Percentiles rank a stretch among this genome's conserved stretches.
Conservation (phyloP, 345 rosid species). For the Eucalyptus decipiens region DNA sequence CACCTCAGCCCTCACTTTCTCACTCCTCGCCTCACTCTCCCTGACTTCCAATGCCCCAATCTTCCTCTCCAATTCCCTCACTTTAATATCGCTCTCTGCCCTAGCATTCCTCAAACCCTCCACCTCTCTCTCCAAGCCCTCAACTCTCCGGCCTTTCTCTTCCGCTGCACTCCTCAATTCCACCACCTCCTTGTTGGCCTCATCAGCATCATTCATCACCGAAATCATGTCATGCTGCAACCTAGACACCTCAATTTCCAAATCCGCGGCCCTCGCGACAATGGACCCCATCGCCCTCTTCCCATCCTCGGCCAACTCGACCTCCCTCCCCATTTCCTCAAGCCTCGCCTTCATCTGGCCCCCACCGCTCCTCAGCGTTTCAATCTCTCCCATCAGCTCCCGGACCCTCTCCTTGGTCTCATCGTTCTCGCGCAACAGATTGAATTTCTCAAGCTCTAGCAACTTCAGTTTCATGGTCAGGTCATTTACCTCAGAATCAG, state of each 20-base stretch:
- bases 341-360: constrained; percentile 24
- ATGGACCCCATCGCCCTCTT: constrained; percentile 34
- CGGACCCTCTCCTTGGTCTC: constrained; percentile 18
- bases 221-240: constrained; percentile 55
- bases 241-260: constrained; percentile 48
- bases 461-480: constrained; percentile 18
- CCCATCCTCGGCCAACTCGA: constrained; percentile 39
- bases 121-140: constrained; percentile 28
- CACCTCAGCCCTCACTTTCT: constrained; percentile 44
- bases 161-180: constrained; percentile 26
- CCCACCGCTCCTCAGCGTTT: constrained; percentile 20
- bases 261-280: constrained; percentile 39
- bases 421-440: constrained; percentile 18
- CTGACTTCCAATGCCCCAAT: constrained; percentile 39
- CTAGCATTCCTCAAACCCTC: constrained; percentile 46
- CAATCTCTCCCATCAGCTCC: constrained; percentile 18
- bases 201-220: constrained; percentile 35
- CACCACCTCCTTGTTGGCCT: constrained; percentile 23
- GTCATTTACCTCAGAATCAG: constrained; percentile 8
- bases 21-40: constrained; percentile 59
- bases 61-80: constrained; percentile 68
- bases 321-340: constrained; percentile 27
- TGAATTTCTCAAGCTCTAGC: constrained; percentile 39
- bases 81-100: constrained; percentile 39
- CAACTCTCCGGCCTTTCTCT: constrained; percentile 27